These are phyloP conservation scores for Vicia villosa DNA, from an alignment of 306 rosid species.

Conservation along the genomic window DNA sequence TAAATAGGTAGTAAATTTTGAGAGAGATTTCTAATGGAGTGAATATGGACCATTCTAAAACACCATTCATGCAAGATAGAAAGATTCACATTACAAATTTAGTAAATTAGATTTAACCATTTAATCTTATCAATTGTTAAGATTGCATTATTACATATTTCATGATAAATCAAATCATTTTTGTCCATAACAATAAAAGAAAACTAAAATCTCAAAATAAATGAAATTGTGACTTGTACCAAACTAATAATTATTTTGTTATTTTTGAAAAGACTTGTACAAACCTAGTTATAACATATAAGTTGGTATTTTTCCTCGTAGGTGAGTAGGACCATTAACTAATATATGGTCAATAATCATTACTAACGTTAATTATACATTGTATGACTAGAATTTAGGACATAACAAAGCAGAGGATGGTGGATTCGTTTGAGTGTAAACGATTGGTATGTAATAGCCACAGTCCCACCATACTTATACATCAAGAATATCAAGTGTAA, in stretches of 20 bases:
- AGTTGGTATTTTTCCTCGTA: background rate
- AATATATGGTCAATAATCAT: background rate
- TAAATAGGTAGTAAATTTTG: no score
- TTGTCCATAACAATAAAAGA: background rate
- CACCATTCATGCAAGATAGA: no score
- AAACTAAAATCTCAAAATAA: background rate
- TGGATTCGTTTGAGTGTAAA: background rate
- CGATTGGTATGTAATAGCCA: background rate
- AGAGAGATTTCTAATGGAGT: no score
- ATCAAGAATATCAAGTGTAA: background rate
- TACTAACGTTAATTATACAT: background rate
- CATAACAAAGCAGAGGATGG: background rate
- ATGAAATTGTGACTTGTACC: background rate
- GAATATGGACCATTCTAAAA: no score
- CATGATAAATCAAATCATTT: background rate
- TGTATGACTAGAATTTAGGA: no score
- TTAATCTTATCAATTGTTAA: no score
- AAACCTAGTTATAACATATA: background rate
- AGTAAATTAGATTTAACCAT: no score
- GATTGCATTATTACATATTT: no score
- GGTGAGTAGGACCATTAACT: background rate
- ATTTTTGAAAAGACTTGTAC: background rate
- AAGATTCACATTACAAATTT: no score
- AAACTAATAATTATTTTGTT: background rate
- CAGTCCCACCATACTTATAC: background rate